Evolutionary conservation across 306 rosid species (phyloP).

Genomic region (Castanea crenata): DNA sequence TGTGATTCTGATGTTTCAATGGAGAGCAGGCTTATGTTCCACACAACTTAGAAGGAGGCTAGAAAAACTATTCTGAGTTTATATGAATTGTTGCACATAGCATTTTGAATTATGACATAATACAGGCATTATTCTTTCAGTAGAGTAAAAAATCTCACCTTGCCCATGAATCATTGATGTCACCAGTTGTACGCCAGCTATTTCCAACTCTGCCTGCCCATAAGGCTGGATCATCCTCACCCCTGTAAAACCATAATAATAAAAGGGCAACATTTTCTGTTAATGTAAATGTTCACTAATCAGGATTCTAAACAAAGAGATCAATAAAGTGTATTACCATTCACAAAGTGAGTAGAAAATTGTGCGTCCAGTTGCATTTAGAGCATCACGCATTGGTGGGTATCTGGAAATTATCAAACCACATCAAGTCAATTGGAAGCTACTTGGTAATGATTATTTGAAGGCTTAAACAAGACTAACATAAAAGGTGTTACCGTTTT

Average conservation of each 20-base stretch:
- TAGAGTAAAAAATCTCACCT: slow-evolving; percentile 54
- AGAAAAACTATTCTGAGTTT: too few relatives aligned
- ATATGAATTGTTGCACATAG: too few relatives aligned
- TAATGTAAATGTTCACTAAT: slow-evolving; percentile 12
- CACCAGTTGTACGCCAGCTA: slow-evolving; percentile 98
- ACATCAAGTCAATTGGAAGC: slow-evolving; percentile 28
- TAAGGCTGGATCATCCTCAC: slow-evolving; percentile 85
- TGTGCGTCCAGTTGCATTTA: slow-evolving; percentile 56
- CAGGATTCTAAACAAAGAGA: slow-evolving; percentile 21
- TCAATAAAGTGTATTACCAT: slow-evolving; percentile 54
- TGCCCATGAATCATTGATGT: slow-evolving; percentile 92
- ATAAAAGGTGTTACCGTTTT: slow-evolving; percentile 53
- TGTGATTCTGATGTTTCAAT: too few relatives aligned
- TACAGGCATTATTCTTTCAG: slow-evolving; percentile 9
- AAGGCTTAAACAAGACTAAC: slow-evolving; percentile 21
- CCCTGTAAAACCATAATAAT: slow-evolving; percentile 51
- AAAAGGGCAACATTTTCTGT: background rate
- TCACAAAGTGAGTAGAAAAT: slow-evolving; percentile 87
- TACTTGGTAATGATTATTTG: slow-evolving; percentile 6
- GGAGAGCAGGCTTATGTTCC: too few relatives aligned
- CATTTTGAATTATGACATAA: slow-evolving; percentile 10
- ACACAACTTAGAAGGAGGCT: too few relatives aligned
- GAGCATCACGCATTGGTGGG: slow-evolving; percentile 97
- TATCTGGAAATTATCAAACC: slow-evolving; percentile 54
- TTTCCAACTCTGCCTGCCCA: slow-evolving; percentile 94